phyloP scores from a whole-genome alignment of 2,329 filamentous ascomycete species.

The Geosmithia putterillii region DNA sequence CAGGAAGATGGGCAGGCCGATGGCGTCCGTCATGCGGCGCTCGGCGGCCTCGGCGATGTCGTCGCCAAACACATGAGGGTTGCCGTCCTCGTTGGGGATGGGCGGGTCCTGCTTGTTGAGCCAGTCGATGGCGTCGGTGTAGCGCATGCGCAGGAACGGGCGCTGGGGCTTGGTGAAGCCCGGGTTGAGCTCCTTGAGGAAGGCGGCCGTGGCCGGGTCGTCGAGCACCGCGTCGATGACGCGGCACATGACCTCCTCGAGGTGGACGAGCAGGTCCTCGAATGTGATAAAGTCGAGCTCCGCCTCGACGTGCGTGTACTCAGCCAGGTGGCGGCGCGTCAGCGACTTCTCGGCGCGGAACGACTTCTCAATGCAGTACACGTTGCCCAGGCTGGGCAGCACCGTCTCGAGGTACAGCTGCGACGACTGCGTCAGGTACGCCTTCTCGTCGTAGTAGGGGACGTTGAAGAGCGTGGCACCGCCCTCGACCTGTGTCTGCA shows the following conservation, averaged over 20 bases:
- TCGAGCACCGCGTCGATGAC: conserved; percentile 69
- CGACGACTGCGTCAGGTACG: conserved; percentile 92
- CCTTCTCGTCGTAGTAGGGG: conserved; percentile 77
- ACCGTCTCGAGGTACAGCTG: conserved; percentile 97
- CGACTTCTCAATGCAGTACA: conserved; percentile 97
- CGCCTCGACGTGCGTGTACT: conserved; percentile 94
- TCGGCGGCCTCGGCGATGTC: conserved; percentile 98
- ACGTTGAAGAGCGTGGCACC: conserved; percentile 85
- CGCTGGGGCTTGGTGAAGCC: conserved; percentile 69
- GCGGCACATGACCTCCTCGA: conserved; percentile 78
- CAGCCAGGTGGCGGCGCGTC: conserved; percentile 84
- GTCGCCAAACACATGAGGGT: conserved; percentile 85
- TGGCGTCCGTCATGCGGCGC: conserved; percentile 91
- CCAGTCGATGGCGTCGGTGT: conserved; percentile 90
- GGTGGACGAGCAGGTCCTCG: conserved; percentile 71
- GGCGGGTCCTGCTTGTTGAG: conserved; percentile 66
- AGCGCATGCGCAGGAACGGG: conserved; percentile 92
- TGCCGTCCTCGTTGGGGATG: conserved; percentile 85
- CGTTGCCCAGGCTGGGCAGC: conserved; percentile 79
- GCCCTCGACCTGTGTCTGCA: conserved; percentile 91
- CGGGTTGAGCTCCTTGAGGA: conserved; percentile 83
- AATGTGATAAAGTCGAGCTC: conserved; percentile 96
- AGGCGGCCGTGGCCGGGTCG: conserved; percentile 58
- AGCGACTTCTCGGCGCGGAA: conserved; percentile 97
- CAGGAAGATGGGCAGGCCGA: conserved; percentile 89